These are phyloP conservation scores for Rhynchospora breviuscula DNA, from an alignment of 176 grass and related monocot species.

Conservation along the genomic window DNA sequence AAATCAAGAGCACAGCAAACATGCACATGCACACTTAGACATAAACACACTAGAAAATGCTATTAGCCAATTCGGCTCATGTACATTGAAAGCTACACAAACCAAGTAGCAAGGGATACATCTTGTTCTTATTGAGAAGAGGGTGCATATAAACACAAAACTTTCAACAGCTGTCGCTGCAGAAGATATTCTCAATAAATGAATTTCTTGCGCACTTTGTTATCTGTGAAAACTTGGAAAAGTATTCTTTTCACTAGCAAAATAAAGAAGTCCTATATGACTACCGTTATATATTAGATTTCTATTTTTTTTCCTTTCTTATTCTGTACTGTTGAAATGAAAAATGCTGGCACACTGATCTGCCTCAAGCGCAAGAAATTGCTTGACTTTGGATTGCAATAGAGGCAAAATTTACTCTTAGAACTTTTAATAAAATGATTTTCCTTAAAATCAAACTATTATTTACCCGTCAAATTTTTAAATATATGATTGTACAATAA, in stretches of 20 bases:
- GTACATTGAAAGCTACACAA: neutral
- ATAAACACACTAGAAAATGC: neutral
- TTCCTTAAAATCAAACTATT: neutral
- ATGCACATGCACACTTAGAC: neutral
- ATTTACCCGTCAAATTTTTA: neutral
- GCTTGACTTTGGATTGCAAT: neutral
- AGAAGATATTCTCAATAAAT: neutral
- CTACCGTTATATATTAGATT: neutral
- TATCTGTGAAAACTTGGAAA: neutral
- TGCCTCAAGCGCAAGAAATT: neutral
- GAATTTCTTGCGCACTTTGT: neutral
- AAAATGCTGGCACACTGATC: neutral
- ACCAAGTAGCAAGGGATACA: neutral
- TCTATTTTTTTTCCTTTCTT: neutral
- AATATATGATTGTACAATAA: neutral
- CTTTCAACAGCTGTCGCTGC: neutral
- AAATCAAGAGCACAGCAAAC: neutral
- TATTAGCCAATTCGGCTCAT: neutral
- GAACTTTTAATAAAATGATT: neutral
- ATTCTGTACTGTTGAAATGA: neutral
- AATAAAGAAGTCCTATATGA: neutral
- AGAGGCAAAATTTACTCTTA: neutral
- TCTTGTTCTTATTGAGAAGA: neutral
- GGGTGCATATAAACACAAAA: neutral
- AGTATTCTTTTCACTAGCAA: neutral